Conservation (phyloP, 805 yeast species). For the Nakazawaea pomicola region DNA sequence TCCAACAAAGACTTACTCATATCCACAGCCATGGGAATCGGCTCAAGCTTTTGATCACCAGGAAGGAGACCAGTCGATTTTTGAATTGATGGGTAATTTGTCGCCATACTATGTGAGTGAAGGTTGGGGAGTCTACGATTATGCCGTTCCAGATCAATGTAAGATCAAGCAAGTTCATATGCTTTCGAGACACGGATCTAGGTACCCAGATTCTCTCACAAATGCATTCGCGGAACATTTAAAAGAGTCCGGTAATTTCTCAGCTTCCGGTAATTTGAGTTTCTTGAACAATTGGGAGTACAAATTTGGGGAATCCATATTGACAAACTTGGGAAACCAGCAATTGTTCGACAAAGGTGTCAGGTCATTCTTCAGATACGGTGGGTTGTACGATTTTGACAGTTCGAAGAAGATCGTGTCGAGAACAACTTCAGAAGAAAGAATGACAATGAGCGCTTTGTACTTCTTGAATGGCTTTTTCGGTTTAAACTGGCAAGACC, state of each 20-base stretch:
- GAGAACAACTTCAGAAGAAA: conserved; percentile 36
- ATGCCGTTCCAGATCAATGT: conserved; percentile 18
- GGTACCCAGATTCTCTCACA: conserved; percentile 2
- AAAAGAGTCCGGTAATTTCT: background rate
- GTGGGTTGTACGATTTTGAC: conserved; percentile 14
- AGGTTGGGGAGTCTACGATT: conserved; percentile 19
- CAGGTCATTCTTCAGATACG: conserved; percentile 16
- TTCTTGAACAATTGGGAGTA: conserved; percentile 12
- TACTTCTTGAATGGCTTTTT: conserved; percentile 46
- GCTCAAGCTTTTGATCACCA: conserved; percentile 16
- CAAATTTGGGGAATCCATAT: conserved; percentile 13
- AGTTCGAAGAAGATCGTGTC: conserved; percentile 15
- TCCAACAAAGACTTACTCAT: conserved; percentile 10
- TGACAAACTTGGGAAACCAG: conserved; percentile 18
- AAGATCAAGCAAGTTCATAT: conserved; percentile 4
- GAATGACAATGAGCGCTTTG: conserved; percentile 42
- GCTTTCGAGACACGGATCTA: conserved; percentile 7
- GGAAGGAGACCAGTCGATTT: conserved; percentile 15
- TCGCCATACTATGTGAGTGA: conserved; percentile 17
- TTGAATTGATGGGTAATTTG: conserved; percentile 15
- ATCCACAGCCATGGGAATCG: conserved; percentile 17
- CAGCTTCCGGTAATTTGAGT: conserved; percentile 7
- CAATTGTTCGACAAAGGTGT: conserved; percentile 19
- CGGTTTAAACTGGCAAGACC: conserved; percentile 25
- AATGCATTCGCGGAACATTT: background rate